Evolutionary conservation across 208 protist species (phyloP), one percentile per base, ranked within the genome.

Genomic region (Crithidia bombi): DNA sequence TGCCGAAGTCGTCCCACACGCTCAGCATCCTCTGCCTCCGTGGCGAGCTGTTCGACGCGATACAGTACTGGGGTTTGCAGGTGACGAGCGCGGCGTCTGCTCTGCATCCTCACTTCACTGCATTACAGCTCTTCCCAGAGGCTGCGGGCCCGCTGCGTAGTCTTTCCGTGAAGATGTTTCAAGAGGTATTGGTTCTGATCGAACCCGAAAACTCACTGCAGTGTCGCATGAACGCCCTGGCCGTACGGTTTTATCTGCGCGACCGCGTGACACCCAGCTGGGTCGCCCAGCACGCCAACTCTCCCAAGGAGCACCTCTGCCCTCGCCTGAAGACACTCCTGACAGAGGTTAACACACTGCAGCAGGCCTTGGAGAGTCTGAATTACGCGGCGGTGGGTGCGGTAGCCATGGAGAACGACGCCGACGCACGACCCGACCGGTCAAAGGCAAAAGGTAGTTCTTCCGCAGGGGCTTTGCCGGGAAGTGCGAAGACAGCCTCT

Each of bases 251-350:
- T 46, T 36, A 51, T 9, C 44, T 66, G 49, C 54, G 71, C 28
- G 71, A 67, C 9, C 71, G 71, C 6, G 71, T 77, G 23, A 71
- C 71, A 12, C 39, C 71, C 5, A 17, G 35, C 7, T 77, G 71
- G 71, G 23, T 69, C 57, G 68, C 49, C n/a, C 57, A 49, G 76
- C 67, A 58, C 69, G 63, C 35, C n/a, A 30, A 30, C 30, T 78
- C 58, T n/a, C 75, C 46, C 11, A 59, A 44, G 70, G 85, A 69
- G 62, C 61, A 66, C 21, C 73, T 49, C 17, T 58, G 54, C 28
- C 11, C 19, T 6, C 38, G 33, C 59, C 59, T 65, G 38, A 25
- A 41, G 47, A 44, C 67, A 47, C 71, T 77, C 5, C 55, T 77
- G 28, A 41, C 49, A 15, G 59, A 74, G 35, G 36, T 65, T 5